phyloP scores from a whole-genome alignment of 306 rosid species.

The Fragaria iinumae region DNA sequence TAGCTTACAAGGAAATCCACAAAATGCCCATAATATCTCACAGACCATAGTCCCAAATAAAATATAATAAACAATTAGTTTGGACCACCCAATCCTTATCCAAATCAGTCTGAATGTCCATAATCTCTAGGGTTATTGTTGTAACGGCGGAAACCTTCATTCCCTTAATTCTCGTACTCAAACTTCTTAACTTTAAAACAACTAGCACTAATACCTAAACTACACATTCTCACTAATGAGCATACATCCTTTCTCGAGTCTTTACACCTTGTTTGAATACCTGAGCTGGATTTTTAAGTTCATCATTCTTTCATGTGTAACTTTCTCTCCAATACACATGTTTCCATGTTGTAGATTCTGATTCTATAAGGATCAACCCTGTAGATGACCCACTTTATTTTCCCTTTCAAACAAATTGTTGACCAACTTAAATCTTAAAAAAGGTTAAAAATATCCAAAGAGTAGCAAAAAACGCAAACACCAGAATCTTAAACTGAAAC shows the following conservation, averaged over 20 bases:
- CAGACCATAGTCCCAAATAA: neutral
- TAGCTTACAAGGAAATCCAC: neutral
- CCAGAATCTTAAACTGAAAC: neutral
- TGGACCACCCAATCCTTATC: neutral
- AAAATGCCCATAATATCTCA: neutral
- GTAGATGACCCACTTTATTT: neutral
- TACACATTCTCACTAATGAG: neutral
- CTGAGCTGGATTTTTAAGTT: neutral
- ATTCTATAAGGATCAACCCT: neutral
- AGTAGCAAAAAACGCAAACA: neutral
- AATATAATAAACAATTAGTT: neutral
- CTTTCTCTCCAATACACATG: neutral
- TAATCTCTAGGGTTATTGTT: neutral
- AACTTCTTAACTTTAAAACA: neutral
- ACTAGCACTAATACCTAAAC: neutral
- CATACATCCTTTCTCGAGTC: neutral
- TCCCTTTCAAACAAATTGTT: neutral
- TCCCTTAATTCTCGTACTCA: neutral
- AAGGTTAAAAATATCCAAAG: neutral
- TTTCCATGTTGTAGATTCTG: neutral
- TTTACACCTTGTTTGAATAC: neutral
- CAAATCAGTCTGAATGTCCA: neutral
- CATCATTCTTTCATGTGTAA: neutral
- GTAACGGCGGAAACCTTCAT: neutral
- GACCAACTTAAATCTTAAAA: neutral